These are phyloP conservation scores for Canariomyces notabilis DNA, from an alignment of 2,329 filamentous ascomycete genomes.

Conservation along the genomic window DNA sequence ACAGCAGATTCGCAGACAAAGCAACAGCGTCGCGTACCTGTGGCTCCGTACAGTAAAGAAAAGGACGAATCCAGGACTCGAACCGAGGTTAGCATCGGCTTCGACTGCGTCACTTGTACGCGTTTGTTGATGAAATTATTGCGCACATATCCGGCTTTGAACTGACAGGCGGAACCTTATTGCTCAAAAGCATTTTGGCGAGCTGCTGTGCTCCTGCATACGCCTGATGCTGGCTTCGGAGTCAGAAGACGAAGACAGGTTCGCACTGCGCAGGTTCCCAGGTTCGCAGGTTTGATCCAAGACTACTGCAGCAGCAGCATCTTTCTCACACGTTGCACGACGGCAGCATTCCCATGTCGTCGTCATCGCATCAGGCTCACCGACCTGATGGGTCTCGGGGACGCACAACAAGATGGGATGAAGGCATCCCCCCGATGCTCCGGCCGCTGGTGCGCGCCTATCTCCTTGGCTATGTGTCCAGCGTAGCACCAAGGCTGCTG, in stretches of 20 bases:
- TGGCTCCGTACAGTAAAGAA: too few relatives aligned
- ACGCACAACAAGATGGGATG: constrained; percentile 17
- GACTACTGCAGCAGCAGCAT: too few relatives aligned
- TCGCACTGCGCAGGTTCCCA: too few relatives aligned
- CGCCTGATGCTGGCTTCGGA: background rate
- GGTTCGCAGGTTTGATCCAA: too few relatives aligned
- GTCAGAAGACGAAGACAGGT: background rate
- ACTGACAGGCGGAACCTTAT: background rate
- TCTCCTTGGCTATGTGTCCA: constrained; percentile 55
- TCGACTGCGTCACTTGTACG: background rate
- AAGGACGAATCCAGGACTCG: background rate
- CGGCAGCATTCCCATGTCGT: background rate
- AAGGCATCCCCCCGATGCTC: constrained; percentile 43
- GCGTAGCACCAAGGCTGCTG: constrained; percentile 52
- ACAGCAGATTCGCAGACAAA: too few relatives aligned
- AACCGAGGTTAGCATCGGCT: background rate
- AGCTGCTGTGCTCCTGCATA: background rate
- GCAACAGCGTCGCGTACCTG: too few relatives aligned
- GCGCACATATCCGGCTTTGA: background rate
- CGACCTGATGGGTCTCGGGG: background rate
- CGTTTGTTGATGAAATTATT: background rate
- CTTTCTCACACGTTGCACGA: too few relatives aligned
- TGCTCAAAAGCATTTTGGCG: background rate
- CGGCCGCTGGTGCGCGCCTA: constrained; percentile 56
- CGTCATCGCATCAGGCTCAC: background rate